Evolutionary conservation across 208 protist genomes (phyloP).

Genomic region (Acanthamoeba culbertsoni): DNA sequence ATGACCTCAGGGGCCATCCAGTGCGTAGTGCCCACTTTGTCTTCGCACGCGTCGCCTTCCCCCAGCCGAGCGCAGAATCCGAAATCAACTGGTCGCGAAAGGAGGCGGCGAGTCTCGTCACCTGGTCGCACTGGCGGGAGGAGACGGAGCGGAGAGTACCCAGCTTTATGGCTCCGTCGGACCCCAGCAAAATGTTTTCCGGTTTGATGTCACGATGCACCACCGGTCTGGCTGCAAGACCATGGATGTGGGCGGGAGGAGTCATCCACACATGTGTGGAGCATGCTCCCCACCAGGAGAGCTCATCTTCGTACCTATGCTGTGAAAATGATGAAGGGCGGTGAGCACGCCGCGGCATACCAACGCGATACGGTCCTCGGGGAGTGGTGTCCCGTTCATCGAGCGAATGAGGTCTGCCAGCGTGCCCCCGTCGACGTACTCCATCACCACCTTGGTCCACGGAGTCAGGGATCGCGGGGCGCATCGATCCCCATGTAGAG

Average conservation of each 20-base stretch:
- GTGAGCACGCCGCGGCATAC: slow-evolving; percentile 28
- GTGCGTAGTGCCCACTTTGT: slow-evolving; percentile 80
- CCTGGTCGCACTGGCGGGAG: not conserved
- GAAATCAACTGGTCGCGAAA: slow-evolving; percentile 33
- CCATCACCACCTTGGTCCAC: slow-evolving; percentile 78
- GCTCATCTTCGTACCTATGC: slow-evolving; percentile 34
- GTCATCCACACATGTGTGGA: no score
- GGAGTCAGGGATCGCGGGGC: not conserved
- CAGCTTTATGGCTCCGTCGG: slow-evolving; percentile 68
- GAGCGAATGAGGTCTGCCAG: slow-evolving; percentile 73
- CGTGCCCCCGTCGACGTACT: slow-evolving; percentile 78
- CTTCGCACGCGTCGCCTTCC: not conserved
- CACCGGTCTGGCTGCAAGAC: not conserved
- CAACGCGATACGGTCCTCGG: slow-evolving; percentile 73
- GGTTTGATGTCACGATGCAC: slow-evolving; percentile 88
- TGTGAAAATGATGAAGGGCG: slow-evolving; percentile 78
- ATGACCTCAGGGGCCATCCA: slow-evolving; percentile 84
- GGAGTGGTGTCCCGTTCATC: slow-evolving; percentile 4
- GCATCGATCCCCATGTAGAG: not conserved
- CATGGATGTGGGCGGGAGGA: no score
- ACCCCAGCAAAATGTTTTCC: slow-evolving; percentile 83
- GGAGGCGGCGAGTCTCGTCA: not conserved
- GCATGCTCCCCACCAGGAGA: no score
- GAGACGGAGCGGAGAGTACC: slow-evolving; percentile 69
- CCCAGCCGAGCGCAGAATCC: not conserved